Base-by-base conservation (phyloP, 129 eudicot species). In the Ambrosia artemisiifolia region DNA sequence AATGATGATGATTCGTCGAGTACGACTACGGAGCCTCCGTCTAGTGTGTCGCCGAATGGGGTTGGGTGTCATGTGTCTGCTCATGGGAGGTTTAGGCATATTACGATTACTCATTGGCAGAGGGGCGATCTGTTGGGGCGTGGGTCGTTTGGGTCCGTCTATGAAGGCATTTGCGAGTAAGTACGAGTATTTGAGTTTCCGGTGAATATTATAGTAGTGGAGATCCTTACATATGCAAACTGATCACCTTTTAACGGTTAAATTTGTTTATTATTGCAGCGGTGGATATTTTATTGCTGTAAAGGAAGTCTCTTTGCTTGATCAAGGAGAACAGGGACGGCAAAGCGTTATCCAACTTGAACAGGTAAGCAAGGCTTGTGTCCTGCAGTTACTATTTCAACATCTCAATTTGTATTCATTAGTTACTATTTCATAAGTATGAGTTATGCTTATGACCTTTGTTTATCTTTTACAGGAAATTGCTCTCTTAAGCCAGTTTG, bases 261-360 rank as follows among this genome's bases (percentile, higher is more conserved):
- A 6, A 16, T 33, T 34, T 20, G 3, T 19, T 57, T 54, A 46
- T 64, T 83, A 32, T 62, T 86, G 82, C 87, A 93, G 98, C 34
- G 88, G 77, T 83, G 98, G 98, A 53, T 83, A 80, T 80, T 93
- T 93, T 82, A 85, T 93, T 70, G 98, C 98, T 69, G 88, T 89
- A 56, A 93, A 93, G 83, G 98, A 93, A 75, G 98, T 93, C 61
- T 93, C 98, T 56, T 83, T 93, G 78, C 95, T 89, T 60, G 95
- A 93, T 75, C 95, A 87, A 84, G 96, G 95, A 55, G 89, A 76
- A 20, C 85, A 63, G 47, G 98, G 92, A 74, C 84, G 84, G 79
- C 95, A 93, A 84, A 81, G 91, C 1, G 86, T 93, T 65, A 24
- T 10, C 59, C 95, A 89, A 72, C 92, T 93, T 64, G 92, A 93